Percentiles rank a stretch among this genome's conserved stretches.
phyloP scores from a whole-genome alignment of 306 rosid species.

The Hippophae gyantsensis region DNA sequence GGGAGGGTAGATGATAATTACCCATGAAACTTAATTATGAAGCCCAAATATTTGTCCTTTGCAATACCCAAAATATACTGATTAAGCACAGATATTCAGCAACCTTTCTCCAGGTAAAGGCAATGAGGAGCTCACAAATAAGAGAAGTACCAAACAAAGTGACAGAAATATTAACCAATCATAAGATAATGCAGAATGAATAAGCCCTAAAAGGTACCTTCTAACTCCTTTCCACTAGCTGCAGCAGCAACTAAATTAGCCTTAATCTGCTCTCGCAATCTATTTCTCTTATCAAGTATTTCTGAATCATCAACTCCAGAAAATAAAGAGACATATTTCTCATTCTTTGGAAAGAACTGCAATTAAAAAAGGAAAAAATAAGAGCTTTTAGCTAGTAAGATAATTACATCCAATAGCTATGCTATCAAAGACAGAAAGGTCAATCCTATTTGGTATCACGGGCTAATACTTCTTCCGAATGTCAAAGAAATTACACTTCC shows the following conservation, averaged over 20 bases:
- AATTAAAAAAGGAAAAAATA: conserved; percentile 8
- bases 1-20: too few relatives aligned
- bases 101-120: too few relatives aligned
- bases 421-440: background rate
- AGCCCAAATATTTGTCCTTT: too few relatives aligned
- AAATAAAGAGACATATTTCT: conserved; percentile 80
- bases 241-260: conserved; percentile 72
- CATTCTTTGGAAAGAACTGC: conserved; percentile 97
- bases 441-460: background rate
- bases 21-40: too few relatives aligned
- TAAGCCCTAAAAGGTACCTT: conserved; percentile 40
- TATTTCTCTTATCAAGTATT: conserved; percentile 58
- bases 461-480: background rate
- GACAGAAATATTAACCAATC: background rate
- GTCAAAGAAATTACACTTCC: background rate
- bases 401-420: background rate
- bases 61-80: too few relatives aligned
- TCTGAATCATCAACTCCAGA: conserved; percentile 59
- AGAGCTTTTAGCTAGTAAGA: conserved; percentile 19
- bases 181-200: background rate
- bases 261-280: conserved; percentile 75
- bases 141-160: background rate
- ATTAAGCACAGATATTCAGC: too few relatives aligned
- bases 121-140: too few relatives aligned
- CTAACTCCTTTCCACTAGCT: conserved; percentile 89